Base-by-base conservation (phyloP, 805 yeast genomes). In the Pichia californica region DNA sequence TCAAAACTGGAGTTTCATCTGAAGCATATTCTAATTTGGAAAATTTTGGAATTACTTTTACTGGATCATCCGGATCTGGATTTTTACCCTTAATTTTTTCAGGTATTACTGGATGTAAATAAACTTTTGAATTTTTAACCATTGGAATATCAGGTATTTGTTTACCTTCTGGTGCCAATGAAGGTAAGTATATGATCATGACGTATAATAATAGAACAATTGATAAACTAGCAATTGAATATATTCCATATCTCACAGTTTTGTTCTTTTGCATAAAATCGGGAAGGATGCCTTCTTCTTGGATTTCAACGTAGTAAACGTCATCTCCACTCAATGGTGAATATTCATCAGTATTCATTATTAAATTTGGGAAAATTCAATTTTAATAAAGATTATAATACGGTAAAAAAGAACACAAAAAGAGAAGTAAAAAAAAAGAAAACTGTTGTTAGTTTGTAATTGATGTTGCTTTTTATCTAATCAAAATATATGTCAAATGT, bases 131-230 rank as follows among this genome's bases (percentile, higher is more conserved):
- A 6, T 45, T 13, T 5, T 47, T 46, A 11, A 63, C 61, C 31
- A 53, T 52, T 9, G 51, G 41, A 27, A 61, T 44, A 19, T 46
- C 48, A 1, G 65, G 63, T 8, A 59, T 52, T 3, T 44, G 47
- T 0, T 53, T 55, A 7, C 59, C 61, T 0, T 58, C 60, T 3
- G 69, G 69, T 4, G 61, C 64, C 20, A 57, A 31, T 36, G 53
- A 57, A 0, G 69, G 69, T 15, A 65, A 45, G 35, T 54, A 51
- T 0, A 64, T 43, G 9, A 63, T 27, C 29, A 63, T 26, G 30
- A 57, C 50, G 43, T 58, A 65, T 0, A 67, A 59, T 1, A 57
- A 6, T 1, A 48, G 47, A 2, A 57, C 23, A 1, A 58, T 4
- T 0, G 45, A 31, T 5, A 48, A 18, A 1, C 29, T 26, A 4